These are phyloP conservation scores for Pholiota microspora DNA, from an alignment of 768 basidiomycete genomes.

Conservation along the genomic window DNA sequence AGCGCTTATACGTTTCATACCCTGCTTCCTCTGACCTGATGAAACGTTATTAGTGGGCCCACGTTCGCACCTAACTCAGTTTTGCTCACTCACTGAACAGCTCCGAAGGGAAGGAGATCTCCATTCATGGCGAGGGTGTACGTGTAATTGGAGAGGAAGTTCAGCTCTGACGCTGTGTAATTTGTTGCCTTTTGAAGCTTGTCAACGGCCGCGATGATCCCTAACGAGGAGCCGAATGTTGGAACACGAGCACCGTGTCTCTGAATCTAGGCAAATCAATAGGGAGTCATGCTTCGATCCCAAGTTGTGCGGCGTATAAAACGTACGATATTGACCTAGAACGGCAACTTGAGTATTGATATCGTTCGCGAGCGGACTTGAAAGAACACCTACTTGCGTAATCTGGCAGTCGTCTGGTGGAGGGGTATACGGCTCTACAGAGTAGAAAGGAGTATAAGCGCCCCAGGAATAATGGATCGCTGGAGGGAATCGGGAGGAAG, in stretches of 20 bases:
- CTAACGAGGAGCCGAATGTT: slow-evolving; percentile 42
- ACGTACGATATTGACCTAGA: slow-evolving; percentile 6
- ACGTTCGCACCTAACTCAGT: not conserved
- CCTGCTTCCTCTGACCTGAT: slow-evolving; percentile 47
- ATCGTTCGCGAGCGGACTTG: too few relatives aligned
- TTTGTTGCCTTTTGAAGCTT: slow-evolving; percentile 50
- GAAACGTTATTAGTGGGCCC: not conserved
- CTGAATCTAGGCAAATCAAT: slow-evolving; percentile 66
- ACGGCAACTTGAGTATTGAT: not conserved
- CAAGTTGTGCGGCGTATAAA: too few relatives aligned
- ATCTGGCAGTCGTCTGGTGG: slow-evolving; percentile 3
- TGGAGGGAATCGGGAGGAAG: not conserved
- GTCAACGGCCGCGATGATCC: slow-evolving; percentile 45
- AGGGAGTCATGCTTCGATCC: not conserved
- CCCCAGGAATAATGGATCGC: not conserved
- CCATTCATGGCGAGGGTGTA: slow-evolving; percentile 53
- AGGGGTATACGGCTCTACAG: slow-evolving; percentile 2
- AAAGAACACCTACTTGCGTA: not conserved
- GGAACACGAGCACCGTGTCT: slow-evolving; percentile 82
- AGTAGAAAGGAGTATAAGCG: not conserved
- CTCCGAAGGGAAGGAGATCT: slow-evolving; percentile 68
- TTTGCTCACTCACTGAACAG: slow-evolving; percentile 46
- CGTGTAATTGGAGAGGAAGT: slow-evolving; percentile 57
- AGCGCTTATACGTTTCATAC: slow-evolving; percentile 48
- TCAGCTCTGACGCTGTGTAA: slow-evolving; percentile 43